A percentile compares a stretch with the other conserved stretches of the same genome.
These are phyloP conservation scores for Penicillium nucicola DNA, from an alignment of 495 filamentous ascomycete genomes.

Conservation along the genomic window DNA sequence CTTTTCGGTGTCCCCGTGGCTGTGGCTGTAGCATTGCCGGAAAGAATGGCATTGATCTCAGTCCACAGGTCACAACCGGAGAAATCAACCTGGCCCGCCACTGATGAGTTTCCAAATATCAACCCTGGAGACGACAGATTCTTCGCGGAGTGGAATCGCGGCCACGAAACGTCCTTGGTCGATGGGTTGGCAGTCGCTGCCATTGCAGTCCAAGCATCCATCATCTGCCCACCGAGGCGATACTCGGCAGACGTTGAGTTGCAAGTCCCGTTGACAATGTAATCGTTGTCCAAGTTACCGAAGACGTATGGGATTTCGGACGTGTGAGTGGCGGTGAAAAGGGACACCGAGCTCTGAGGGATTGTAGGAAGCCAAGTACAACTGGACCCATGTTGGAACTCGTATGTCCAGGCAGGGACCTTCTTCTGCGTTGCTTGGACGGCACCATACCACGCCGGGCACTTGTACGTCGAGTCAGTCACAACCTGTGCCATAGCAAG, in stretches of 20 bases:
- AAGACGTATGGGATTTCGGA: background rate
- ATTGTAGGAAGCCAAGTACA: constrained; percentile 10
- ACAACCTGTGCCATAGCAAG: constrained; percentile 21
- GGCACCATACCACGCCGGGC: constrained; percentile 27
- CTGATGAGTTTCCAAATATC: too few relatives aligned
- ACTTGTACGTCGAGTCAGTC: constrained; percentile 29
- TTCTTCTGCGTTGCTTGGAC: constrained; percentile 7
- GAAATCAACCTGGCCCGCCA: too few relatives aligned
- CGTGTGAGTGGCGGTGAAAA: background rate
- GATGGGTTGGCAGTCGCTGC: constrained; percentile 23
- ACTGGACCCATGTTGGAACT: constrained; percentile 27
- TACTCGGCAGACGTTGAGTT: constrained; percentile 27
- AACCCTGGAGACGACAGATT: too few relatives aligned
- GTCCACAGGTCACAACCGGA: too few relatives aligned
- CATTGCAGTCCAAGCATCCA: constrained; percentile 38
- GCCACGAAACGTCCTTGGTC: background rate
- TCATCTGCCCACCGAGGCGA: constrained; percentile 27
- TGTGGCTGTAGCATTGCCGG: too few relatives aligned
- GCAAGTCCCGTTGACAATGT: constrained; percentile 16
- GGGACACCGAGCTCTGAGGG: background rate
- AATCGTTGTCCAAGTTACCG: background rate
- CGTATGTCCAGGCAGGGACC: constrained; percentile 30
- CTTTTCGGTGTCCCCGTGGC: too few relatives aligned
- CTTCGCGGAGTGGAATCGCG: background rate
- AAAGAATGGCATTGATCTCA: too few relatives aligned